These are phyloP conservation scores for Adansonia gregorii DNA, from an alignment of 441 rosid species.

Conservation along the genomic window DNA sequence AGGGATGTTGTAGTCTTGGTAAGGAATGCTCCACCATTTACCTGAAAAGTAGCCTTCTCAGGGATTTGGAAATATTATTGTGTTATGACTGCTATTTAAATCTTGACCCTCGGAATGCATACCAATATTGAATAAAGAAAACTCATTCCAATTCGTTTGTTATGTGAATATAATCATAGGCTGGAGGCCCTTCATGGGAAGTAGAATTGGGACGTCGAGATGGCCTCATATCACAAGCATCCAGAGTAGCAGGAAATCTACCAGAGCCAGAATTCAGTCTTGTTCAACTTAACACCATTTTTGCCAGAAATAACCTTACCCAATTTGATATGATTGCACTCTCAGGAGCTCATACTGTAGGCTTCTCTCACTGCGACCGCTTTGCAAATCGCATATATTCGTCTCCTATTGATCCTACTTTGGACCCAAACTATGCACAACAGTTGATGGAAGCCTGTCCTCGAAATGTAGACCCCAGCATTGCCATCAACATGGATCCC, in stretches of 20 bases:
- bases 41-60: background rate
- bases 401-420: background rate
- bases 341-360: constrained; percentile 1
- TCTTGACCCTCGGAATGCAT: background rate
- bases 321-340: constrained; percentile 6
- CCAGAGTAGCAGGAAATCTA: background rate
- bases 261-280: background rate
- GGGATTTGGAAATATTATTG: too few relatives aligned
- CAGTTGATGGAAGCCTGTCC: background rate
- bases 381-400: background rate
- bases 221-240: constrained; percentile 4
- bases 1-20: constrained; percentile 18
- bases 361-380: constrained; percentile 4
- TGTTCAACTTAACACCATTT: background rate
- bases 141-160: background rate
- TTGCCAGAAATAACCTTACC: background rate
- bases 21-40: background rate
- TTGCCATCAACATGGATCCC: constrained; percentile 16
- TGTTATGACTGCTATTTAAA: too few relatives aligned
- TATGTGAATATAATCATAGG: constrained; percentile 33
- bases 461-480: constrained; percentile 32
- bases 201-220: constrained; percentile 8
- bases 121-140: background rate
- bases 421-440: background rate
- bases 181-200: constrained; percentile 1